Percentiles rank a stretch among this genome's conserved stretches.
Conservation (phyloP, 2,329 filamentous ascomycete species). For the Talaromyces sp. region DNA sequence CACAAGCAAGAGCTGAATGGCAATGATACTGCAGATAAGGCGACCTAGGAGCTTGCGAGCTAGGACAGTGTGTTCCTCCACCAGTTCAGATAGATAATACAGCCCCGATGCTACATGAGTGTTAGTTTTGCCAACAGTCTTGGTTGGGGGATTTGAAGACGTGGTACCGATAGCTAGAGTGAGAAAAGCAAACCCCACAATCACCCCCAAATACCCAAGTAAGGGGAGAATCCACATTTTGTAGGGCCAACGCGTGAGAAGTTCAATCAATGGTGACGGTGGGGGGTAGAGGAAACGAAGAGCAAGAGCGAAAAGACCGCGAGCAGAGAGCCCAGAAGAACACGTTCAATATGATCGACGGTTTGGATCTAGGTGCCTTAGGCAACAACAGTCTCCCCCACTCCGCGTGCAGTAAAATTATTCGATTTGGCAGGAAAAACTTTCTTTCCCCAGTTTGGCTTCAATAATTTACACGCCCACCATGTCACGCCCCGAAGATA, state of each 20-base stretch:
- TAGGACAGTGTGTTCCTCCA: conserved; percentile 95
- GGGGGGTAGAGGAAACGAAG: no score
- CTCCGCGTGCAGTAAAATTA: background rate
- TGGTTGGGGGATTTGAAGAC: background rate
- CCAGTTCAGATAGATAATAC: conserved; percentile 96
- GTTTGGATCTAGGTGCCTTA: conserved; percentile 11
- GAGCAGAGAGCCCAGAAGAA: conserved; percentile 5
- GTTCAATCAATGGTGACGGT: conserved; percentile 56
- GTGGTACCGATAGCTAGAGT: conserved; percentile 82
- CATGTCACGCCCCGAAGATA: conserved; percentile 98
- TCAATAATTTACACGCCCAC: conserved; percentile 38
- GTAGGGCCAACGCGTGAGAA: no score
- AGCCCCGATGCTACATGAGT: conserved; percentile 76
- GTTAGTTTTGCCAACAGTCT: conserved; percentile 10
- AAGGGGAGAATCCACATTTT: conserved; percentile 98
- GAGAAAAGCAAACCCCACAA: conserved; percentile 89
- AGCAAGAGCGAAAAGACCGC: background rate
- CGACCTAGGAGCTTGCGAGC: conserved; percentile 83
- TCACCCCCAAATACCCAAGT: conserved; percentile 83
- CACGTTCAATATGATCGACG: conserved; percentile 1
- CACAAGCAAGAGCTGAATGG: conserved; percentile 71
- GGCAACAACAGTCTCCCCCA: conserved; percentile 17
- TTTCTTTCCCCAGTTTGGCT: background rate
- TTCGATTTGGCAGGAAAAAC: conserved; percentile 14
- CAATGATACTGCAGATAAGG: conserved; percentile 82